A percentile compares a stretch with the other conserved stretches of the same genome.
These are phyloP conservation scores for Ramicandelaber brevisporus DNA, from an alignment of 192 early-diverging fungal species.

Conservation along the genomic window DNA sequence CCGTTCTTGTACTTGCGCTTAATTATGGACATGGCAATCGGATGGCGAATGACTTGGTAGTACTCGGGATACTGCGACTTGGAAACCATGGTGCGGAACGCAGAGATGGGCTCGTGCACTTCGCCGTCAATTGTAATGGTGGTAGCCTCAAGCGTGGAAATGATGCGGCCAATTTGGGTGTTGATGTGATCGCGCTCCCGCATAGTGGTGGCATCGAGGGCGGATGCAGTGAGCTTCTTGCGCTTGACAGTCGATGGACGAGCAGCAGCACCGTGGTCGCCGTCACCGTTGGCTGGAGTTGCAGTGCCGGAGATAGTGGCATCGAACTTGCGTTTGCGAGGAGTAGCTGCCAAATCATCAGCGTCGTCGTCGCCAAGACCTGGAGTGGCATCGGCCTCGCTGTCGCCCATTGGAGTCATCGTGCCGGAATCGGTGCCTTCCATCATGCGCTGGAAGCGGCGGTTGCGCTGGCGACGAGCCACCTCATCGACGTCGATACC, in stretches of 20 bases:
- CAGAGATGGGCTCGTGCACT: conserved; percentile 53
- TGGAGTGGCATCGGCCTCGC: conserved; percentile 1
- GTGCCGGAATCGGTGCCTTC: conserved; percentile 6
- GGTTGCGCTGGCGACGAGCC: conserved; percentile 16
- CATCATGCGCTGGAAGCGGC: conserved; percentile 7
- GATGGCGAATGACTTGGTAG: conserved; percentile 65
- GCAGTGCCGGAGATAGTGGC: conserved; percentile 2
- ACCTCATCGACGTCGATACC: conserved; percentile 29
- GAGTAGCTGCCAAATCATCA: background rate
- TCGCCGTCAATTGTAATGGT: conserved; percentile 17
- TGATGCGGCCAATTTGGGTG: conserved; percentile 7
- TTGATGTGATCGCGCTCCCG: conserved; percentile 10
- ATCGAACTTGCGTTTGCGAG: conserved; percentile 1
- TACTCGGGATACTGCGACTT: conserved; percentile 61
- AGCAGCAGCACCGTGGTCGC: conserved; percentile 1
- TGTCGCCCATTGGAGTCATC: conserved; percentile 4
- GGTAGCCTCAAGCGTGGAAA: conserved; percentile 10
- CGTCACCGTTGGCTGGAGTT: conserved; percentile 1
- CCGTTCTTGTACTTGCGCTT: conserved; percentile 37
- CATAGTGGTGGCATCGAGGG: conserved; percentile 9
- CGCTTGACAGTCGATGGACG: background rate
- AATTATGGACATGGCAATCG: conserved; percentile 78
- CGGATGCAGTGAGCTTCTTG: conserved; percentile 1
- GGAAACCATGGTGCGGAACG: conserved; percentile 34
- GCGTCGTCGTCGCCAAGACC: conserved; percentile 1